These are phyloP conservation scores for Pestalotiopsis sp. DNA, from an alignment of 2,329 filamentous ascomycete species.

Conservation along the genomic window DNA sequence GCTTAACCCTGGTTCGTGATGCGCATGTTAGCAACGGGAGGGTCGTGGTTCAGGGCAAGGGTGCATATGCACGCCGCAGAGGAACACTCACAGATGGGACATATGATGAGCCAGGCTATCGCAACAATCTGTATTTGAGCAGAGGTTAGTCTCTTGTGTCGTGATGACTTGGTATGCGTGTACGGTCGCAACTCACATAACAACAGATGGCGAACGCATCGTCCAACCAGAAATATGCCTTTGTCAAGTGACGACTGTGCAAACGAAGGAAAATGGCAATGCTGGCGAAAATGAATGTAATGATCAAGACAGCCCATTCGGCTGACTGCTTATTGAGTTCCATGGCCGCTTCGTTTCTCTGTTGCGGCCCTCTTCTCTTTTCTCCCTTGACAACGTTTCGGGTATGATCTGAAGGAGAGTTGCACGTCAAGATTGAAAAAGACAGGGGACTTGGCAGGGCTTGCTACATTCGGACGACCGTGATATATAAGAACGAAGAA, in stretches of 20 bases:
- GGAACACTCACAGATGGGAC: constrained; percentile 6
- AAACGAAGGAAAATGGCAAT: constrained; percentile 11
- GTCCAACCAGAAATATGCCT: constrained; percentile 14
- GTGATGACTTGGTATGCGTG: too few species aligned
- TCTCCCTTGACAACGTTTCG: background rate
- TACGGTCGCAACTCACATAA: constrained; percentile 5
- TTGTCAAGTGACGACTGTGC: constrained; percentile 8
- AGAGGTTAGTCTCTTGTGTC: background rate
- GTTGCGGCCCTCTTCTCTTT: background rate
- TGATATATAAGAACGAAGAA: background rate
- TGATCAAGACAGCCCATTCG: constrained; percentile 10
- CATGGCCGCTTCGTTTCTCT: background rate
- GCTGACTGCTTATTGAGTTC: constrained; percentile 8
- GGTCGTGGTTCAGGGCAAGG: background rate
- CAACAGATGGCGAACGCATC: constrained; percentile 12
- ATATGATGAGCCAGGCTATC: constrained; percentile 7
- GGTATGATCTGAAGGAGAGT: background rate
- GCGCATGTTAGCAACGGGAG: background rate
- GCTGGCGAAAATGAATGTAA: constrained; percentile 8
- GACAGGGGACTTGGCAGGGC: background rate
- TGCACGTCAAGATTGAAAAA: background rate
- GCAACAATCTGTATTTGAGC: background rate
- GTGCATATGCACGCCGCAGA: background rate
- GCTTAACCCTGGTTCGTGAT: background rate
- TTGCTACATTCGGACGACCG: background rate